Evolutionary conservation across 1,284 basidiomycete species (phyloP).

Genomic region (Tetrapyrgos nigripes): DNA sequence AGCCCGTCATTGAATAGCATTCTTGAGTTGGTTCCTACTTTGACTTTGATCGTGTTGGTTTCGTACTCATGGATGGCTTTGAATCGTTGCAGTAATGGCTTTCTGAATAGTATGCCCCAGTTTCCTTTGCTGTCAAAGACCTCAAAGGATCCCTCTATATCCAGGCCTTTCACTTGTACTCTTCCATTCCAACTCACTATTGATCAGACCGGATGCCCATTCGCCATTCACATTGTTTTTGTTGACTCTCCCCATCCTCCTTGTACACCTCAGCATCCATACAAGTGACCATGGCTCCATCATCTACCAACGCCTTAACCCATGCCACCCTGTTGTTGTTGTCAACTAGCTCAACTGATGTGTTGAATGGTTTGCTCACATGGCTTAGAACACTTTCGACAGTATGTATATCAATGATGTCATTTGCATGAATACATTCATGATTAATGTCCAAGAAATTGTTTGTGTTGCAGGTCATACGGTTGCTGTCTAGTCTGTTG

Average conservation of each 20-base stretch:
- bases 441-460: too few relatives aligned
- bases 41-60: too few relatives aligned
- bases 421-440: too few relatives aligned
- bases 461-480: too few relatives aligned
- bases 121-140: conserved; percentile 37
- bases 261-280: conserved; percentile 26
- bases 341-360: not conserved
- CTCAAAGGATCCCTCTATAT: conserved; percentile 28
- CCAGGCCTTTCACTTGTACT: too few relatives aligned
- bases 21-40: too few relatives aligned
- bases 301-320: conserved; percentile 27
- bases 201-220: conserved; percentile 30
- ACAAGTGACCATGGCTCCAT: conserved; percentile 34
- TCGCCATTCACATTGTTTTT: conserved; percentile 32
- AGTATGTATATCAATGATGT: too few relatives aligned
- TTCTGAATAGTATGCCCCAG: conserved; percentile 39
- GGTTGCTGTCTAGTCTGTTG: too few relatives aligned
- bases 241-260: conserved; percentile 17
- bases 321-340: not conserved
- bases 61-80: too few relatives aligned
- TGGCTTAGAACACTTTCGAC: too few relatives aligned
- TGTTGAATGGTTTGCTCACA: not conserved
- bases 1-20: too few relatives aligned
- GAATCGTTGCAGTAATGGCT: too few relatives aligned
- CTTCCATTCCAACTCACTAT: conserved; percentile 29